Evolutionary conservation across 306 rosid genomes (phyloP).

Genomic region (Cucumis melo): DNA sequence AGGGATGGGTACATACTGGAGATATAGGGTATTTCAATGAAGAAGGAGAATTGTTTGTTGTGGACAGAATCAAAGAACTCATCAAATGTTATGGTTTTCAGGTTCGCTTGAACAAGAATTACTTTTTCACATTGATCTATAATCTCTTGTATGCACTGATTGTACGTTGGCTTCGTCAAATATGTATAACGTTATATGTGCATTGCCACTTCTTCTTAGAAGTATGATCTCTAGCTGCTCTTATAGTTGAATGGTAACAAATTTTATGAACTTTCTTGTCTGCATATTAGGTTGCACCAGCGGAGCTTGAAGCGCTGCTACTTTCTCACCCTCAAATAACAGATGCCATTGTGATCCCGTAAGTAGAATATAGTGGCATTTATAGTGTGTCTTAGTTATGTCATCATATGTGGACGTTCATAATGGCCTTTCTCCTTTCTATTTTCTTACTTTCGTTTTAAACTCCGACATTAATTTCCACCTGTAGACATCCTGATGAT

Average conservation of each 20-base stretch:
- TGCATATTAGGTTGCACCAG: slow-evolving; percentile 31
- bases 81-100: slow-evolving; percentile 31
- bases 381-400: not conserved
- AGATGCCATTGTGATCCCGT: slow-evolving; percentile 40
- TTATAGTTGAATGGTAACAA: not conserved
- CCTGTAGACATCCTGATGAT: slow-evolving; percentile 27
- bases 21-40: slow-evolving; percentile 39
- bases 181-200: not conserved
- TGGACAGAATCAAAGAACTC: slow-evolving; percentile 41
- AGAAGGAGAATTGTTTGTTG: slow-evolving; percentile 23
- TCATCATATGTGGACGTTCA: not conserved
- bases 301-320: slow-evolving; percentile 38
- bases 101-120: slow-evolving; percentile 9
- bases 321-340: slow-evolving; percentile 27
- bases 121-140: not conserved
- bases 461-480: not conserved
- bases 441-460: not conserved
- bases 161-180: not conserved
- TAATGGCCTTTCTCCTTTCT: not conserved
- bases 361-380: slow-evolving; percentile 7
- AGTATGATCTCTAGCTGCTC: not conserved
- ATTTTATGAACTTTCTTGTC: not conserved
- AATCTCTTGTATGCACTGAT: not conserved
- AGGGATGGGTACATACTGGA: slow-evolving; percentile 34
- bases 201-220: not conserved